Evolutionary conservation across 805 yeast genomes (phyloP), one percentile per base, ranked within the genome.

Genomic region (Hemisphaericaspora nanyangensis): DNA sequence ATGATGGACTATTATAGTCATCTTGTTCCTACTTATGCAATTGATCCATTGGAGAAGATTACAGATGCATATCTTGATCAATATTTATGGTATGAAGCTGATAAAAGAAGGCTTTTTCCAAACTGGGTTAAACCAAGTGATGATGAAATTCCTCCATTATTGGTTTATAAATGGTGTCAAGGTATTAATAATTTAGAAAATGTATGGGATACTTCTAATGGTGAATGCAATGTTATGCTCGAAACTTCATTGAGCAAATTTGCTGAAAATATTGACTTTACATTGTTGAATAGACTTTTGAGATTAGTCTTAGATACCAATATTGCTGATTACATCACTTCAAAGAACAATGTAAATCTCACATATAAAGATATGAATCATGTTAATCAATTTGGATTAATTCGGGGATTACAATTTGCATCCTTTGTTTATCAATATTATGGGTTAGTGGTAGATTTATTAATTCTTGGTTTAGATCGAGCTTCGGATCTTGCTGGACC

Each of bases 91-190:
- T 91, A 85, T 60, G 98, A 93, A 56, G 91, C 93, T 7, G 96
- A 87, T 39, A 81, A 85, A 55, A 65, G 96, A 43, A 78, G 81
- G 6, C 61, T 93, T 19, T 93, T 93, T 62, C 99, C 99, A 4
- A 83, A 82, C 56, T 93, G 99, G 99, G 74, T 93, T 29, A 93
- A 93, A 56, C 99, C 99, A 7, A 79, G 85, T 49, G 99, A 93
- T 52, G 76, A 85, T 20, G 99, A 93, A 60, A 83, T 93, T 17
- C 95, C 98, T 0, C 99, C 96, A 0, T 60, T 90, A 24, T 67
- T 91, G 44, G 95, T 85, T 1, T 89, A 91, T 63, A 91, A 90
- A 55, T 93, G 96, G 95, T 80, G 88, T 51, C 95, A 86, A 52
- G 96, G 96, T 11, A 72, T 93, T 34, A 91, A 88, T 56, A 87